These are phyloP conservation scores for Solanum infundibuliforme DNA, from an alignment of 257 asterid genomes.

Conservation along the genomic window DNA sequence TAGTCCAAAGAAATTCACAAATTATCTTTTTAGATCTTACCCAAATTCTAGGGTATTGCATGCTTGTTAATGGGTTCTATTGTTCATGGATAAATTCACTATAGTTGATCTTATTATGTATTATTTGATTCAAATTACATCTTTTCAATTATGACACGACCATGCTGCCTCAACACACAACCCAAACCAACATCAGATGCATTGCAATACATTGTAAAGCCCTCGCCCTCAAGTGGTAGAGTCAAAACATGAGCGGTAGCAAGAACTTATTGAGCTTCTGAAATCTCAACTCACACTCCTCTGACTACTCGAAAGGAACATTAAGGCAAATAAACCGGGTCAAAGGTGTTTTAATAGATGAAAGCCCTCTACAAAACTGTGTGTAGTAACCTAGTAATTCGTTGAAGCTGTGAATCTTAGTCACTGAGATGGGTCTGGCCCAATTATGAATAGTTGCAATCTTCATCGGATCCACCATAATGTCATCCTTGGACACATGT, in stretches of 20 bases:
- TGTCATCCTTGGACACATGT: background rate
- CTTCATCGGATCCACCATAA: background rate
- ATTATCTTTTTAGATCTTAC: too few species aligned
- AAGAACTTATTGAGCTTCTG: too few species aligned
- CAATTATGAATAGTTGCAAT: background rate
- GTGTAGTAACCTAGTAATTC: too few species aligned
- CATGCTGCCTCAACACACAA: background rate
- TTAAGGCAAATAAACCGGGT: background rate
- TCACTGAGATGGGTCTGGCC: background rate
- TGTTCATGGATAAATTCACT: too few species aligned
- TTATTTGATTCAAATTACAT: too few species aligned
- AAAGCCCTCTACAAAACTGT: background rate
- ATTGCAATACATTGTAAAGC: background rate
- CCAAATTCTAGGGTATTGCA: too few species aligned
- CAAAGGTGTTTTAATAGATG: background rate
- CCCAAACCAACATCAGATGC: background rate
- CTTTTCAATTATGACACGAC: background rate
- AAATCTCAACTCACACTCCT: background rate
- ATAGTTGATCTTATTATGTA: too few species aligned
- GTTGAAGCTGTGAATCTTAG: background rate
- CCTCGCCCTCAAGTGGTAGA: background rate
- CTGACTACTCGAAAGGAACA: background rate
- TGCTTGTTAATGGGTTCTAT: too few species aligned
- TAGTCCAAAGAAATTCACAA: too few species aligned
- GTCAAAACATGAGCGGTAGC: background rate